Conservation (phyloP, 345 rosid species). For the Gossypium bickii region DNA sequence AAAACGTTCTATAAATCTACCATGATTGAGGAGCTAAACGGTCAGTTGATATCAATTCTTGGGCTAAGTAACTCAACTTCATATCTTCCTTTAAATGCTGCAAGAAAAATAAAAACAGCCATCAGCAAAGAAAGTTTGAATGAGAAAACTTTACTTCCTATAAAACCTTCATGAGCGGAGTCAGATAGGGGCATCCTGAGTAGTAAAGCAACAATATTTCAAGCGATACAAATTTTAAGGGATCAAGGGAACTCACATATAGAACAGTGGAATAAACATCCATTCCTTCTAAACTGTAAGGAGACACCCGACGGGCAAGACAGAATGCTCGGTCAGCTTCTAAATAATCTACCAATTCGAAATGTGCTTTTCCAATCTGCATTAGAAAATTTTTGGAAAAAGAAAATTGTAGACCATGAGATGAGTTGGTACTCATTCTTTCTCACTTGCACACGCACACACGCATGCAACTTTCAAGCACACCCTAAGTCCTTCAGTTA, state of each 20-base stretch:
- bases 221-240: not conserved
- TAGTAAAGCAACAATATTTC: not conserved
- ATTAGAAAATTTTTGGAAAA: slow-evolving; percentile 11
- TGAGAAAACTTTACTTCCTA: not conserved
- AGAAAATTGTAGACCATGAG: not conserved
- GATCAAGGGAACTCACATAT: slow-evolving; percentile 55
- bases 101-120: slow-evolving; percentile 18
- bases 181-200: not conserved
- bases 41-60: slow-evolving; percentile 80
- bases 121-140: slow-evolving; percentile 4
- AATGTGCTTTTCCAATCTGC: slow-evolving; percentile 91
- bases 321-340: slow-evolving; percentile 87
- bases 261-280: slow-evolving; percentile 93
- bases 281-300: slow-evolving; percentile 92
- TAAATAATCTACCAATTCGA: slow-evolving; percentile 83
- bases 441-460: not conserved
- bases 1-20: slow-evolving; percentile 31
- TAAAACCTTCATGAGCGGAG: not conserved
- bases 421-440: not conserved
- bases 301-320: slow-evolving; percentile 76
- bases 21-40: slow-evolving; percentile 98
- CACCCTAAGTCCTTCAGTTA: not conserved
- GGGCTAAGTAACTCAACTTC: slow-evolving; percentile 96
- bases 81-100: slow-evolving; percentile 99
- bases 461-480: not conserved